Evolutionary conservation across 1,139 yeast genomes (phyloP), one percentile per base, ranked within the genome.

Genomic region (Debaryomyces subglobosus): DNA sequence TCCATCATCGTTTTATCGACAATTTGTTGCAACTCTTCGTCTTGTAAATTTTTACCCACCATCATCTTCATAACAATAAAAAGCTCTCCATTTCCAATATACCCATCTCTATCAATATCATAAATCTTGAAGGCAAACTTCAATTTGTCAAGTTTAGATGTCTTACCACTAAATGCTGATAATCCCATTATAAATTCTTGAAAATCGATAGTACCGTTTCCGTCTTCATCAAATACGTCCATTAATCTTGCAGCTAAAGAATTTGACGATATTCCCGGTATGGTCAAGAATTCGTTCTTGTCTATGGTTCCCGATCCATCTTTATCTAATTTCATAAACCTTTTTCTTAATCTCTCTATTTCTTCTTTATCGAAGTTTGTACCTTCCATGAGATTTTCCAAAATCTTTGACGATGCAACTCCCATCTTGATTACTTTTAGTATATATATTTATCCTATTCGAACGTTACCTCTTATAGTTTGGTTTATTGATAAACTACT

Each of bases 1-100:
- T 94, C 98, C 86, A 91, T 85, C 58, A 95, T 90, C 0, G 99
- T 91, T 67, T 95, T 84, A 65, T 95, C 99, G 13, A 92, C 97
- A 50, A 92, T 82, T 67, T 94, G 99, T 66, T 95, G 99, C 53
- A 95, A 75, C 62, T 94, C 97, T 34, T 82, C 85, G 51, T 89
- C 96, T 54, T 85, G 87, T 50, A 95, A 71, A 61, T 94, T 92
- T 59, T 84, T 86, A 3, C 98, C 99, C 36, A 94, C 99, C 99
- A 95, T 95, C 84, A 90, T 89, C 68, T 94, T 89, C 73, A 95
- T 77, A 39, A 95, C 98, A 43, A 94, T 79, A 62, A 86, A 95
- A 50, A 95, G 71, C 68, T 95, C 99, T 20, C 99, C 99, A 62
- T 94, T 94, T 4, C 97, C 92, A 41, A 95, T 89, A 62, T 66